phyloP scores from a whole-genome alignment of 768 basidiomycete species.

The Amanita inopinata region DNA sequence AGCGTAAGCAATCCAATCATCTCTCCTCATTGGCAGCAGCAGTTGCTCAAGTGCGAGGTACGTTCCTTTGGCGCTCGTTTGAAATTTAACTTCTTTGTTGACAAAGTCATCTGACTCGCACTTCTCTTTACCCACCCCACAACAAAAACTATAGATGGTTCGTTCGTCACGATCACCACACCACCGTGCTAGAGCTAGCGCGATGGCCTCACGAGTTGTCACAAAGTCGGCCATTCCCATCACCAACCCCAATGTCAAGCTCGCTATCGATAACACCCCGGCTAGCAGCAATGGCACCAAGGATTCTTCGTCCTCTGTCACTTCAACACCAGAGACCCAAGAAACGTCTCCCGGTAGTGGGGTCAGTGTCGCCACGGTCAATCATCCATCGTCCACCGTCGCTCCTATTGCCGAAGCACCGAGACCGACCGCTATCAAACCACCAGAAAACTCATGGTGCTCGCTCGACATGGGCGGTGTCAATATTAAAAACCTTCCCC shows the following conservation, averaged over 20 bases:
- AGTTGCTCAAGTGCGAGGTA: slow-evolving; percentile 88
- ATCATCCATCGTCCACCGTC: slow-evolving; percentile 69
- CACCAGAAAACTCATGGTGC: slow-evolving; percentile 75
- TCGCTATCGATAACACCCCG: slow-evolving; percentile 25
- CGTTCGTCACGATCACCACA: slow-evolving; percentile 83
- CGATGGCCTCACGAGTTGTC: slow-evolving; percentile 82
- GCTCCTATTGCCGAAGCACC: slow-evolving; percentile 63
- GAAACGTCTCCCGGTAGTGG: slow-evolving; percentile 19
- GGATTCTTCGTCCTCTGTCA: slow-evolving; percentile 21
- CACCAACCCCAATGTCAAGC: slow-evolving; percentile 77
- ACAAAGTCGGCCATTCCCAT: slow-evolving; percentile 86
- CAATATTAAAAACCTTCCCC: slow-evolving; percentile 82
- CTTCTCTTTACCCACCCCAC: slow-evolving; percentile 10
- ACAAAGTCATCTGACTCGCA: slow-evolving; percentile 28
- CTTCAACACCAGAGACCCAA: slow-evolving; percentile 8
- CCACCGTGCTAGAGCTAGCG: slow-evolving; percentile 91
- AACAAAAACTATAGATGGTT: too few relatives aligned
- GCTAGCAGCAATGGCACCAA: slow-evolving; percentile 11
- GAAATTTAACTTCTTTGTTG: slow-evolving; percentile 12
- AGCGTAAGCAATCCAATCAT: slow-evolving; percentile 50
- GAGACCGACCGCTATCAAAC: slow-evolving; percentile 51
- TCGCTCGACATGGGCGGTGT: slow-evolving; percentile 96
- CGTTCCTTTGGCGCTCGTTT: slow-evolving; percentile 25
- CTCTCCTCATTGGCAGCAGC: slow-evolving; percentile 86
- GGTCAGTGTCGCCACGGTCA: slow-evolving; percentile 21